Percentiles rank a stretch among this genome's conserved stretches.
Conservation (phyloP, 805 yeast genomes). For the Ogataea methylovora region DNA sequence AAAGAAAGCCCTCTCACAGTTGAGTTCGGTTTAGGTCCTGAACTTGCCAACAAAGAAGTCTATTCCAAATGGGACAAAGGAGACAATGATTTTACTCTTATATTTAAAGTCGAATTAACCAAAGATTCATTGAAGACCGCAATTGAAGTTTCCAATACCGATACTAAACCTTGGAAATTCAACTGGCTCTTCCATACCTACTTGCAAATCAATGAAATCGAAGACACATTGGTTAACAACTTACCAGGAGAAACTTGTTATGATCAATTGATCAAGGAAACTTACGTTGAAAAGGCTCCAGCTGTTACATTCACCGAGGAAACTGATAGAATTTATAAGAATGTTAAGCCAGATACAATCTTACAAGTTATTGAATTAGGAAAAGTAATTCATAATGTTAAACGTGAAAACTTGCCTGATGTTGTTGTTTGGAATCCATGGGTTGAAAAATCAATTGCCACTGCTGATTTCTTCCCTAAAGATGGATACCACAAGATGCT, state of each 20-base stretch:
- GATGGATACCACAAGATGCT: conserved; percentile 80
- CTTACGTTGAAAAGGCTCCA: conserved; percentile 67
- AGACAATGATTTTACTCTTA: conserved; percentile 65
- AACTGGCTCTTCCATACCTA: conserved; percentile 96
- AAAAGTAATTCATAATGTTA: conserved; percentile 59
- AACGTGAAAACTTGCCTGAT: conserved; percentile 51
- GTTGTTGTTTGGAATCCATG: conserved; percentile 98
- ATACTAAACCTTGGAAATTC: conserved; percentile 63
- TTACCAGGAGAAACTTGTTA: conserved; percentile 63
- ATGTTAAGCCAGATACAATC: conserved; percentile 43
- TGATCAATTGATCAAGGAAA: conserved; percentile 65
- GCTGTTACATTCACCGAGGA: conserved; percentile 68
- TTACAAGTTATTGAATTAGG: conserved; percentile 69
- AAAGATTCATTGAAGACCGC: conserved; percentile 54
- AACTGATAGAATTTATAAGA: conserved; percentile 76
- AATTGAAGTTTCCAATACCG: conserved; percentile 72
- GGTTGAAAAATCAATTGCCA: conserved; percentile 70
- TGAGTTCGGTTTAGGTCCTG: conserved; percentile 90
- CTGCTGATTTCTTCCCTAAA: conserved; percentile 88
- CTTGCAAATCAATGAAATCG: conserved; percentile 66
- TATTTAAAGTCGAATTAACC: conserved; percentile 59
- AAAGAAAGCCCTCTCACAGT: conserved; percentile 64
- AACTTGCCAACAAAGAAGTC: conserved; percentile 58
- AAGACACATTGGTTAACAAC: conserved; percentile 70
- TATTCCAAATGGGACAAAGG: conserved; percentile 47